Percentiles rank a stretch among this genome's conserved stretches.
These are phyloP conservation scores for Calonectria montana DNA, from an alignment of 2,329 filamentous ascomycete species.

Conservation along the genomic window DNA sequence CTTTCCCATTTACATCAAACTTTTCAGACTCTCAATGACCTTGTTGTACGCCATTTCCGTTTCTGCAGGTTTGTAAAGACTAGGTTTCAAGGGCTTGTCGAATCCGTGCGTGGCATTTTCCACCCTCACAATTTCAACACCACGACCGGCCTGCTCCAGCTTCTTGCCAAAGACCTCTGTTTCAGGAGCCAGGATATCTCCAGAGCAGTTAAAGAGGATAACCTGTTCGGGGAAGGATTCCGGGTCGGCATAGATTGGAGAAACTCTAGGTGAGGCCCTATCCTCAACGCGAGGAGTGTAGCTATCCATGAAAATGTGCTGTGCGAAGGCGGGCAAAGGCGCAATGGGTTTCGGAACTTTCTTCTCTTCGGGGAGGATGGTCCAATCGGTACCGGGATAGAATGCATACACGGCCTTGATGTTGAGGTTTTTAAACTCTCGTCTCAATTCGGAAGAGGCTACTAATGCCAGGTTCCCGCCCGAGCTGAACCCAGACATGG, in stretches of 20 bases:
- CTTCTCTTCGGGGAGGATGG: background rate
- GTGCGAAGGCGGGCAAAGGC: background rate
- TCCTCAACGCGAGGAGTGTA: background rate
- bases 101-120: background rate
- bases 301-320: background rate
- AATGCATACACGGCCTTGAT: background rate
- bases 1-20: background rate
- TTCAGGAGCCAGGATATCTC: constrained; percentile 2
- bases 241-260: background rate
- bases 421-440: background rate
- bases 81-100: background rate
- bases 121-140: background rate
- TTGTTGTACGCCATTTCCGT: background rate
- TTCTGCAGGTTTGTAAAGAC: background rate
- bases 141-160: background rate
- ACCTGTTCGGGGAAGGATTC: background rate
- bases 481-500: constrained; percentile 57
- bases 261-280: background rate
- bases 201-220: background rate
- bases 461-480: constrained; percentile 46
- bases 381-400: background rate
- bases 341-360: background rate
- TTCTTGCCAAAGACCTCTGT: background rate
- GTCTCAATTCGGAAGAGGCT: background rate
- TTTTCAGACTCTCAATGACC: background rate